Conservation (phyloP, 495 filamentous ascomycete species). For the Penicillium manginii region DNA sequence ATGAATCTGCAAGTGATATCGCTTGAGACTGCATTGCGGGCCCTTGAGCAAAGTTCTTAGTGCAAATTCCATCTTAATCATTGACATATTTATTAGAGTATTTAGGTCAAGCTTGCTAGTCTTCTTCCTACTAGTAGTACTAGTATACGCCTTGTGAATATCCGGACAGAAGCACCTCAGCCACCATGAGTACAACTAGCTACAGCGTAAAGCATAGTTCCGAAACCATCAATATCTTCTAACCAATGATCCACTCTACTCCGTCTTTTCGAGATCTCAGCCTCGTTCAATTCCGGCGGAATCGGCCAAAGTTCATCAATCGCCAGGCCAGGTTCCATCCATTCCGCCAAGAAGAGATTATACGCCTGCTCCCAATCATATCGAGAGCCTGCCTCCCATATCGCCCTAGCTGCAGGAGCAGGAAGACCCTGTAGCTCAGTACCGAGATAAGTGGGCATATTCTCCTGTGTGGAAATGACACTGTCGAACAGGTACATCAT, state of each 20-base stretch:
- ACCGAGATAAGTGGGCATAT: conserved; percentile 48
- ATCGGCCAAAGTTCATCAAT: conserved; percentile 53
- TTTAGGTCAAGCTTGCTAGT: no score
- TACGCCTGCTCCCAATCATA: conserved; percentile 45
- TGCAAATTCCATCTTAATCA: not conserved
- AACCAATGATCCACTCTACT: conserved; percentile 48
- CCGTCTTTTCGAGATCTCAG: conserved; percentile 27
- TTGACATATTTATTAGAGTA: not conserved
- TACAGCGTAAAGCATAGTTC: conserved; percentile 52
- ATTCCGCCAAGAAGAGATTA: conserved; percentile 44
- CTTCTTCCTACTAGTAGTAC: no score
- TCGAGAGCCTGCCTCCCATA: conserved; percentile 42
- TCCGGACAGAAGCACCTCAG: not conserved
- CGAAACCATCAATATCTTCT: conserved; percentile 50
- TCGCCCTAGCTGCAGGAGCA: conserved; percentile 34
- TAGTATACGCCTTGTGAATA: no score
- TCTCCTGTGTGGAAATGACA: conserved; percentile 43
- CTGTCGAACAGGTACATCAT: conserved; percentile 55
- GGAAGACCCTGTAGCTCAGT: conserved; percentile 46
- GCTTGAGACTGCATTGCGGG: conserved; percentile 23
- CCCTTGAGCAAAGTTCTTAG: conserved; percentile 5
- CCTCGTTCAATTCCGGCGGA: conserved; percentile 28
- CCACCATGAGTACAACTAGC: conserved; percentile 46
- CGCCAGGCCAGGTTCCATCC: conserved; percentile 37
- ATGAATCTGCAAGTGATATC: conserved; percentile 34